Evolutionary conservation across 2,329 filamentous ascomycete species (phyloP), one percentile per base, ranked within the genome.

Genomic region (Claviceps quebecensis): DNA sequence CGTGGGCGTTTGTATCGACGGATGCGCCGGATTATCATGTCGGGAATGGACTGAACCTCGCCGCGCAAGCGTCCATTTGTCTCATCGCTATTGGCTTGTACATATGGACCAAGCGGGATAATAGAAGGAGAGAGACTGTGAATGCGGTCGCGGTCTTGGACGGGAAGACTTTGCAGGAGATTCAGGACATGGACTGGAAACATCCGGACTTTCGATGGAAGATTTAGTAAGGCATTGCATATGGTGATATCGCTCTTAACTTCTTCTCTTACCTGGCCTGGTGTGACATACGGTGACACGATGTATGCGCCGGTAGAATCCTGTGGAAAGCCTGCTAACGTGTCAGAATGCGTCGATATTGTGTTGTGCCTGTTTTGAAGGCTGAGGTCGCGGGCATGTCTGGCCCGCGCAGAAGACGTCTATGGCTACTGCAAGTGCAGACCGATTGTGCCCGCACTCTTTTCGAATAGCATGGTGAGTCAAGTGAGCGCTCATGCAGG

Each of bases 21-120:
- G 83, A 87, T 58, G 75, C 58, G 0, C 84, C 84, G 0, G 66
- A 84, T 53, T 88, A 79, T 58, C 77, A 69, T 26, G 85, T 86
- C 44, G 84, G 84, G 0, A 87, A 87, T 60, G 83, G 83, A 0
- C 61, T 87, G 17, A 87, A 87, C 60, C 59, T 86, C 44, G 84
- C 77, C 0, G 80, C 78, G 0, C 71, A 72, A n/a, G 71, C 70
- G n/a, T 67, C 68, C 1, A 78, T 78, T 1, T 61, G 86, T 13
- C 50, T 86, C 1, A 51, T 74, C 3, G 69, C 71, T 5, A 70
- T 73, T 0, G 48, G 59, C 0, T 61, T 83, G 38, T 67, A 78
- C 55, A 56, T 74, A 1, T 87, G 79, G 77, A 84, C 86, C 73
- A 70, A 69, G 49, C 65, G 62, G 61, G 78, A 84, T 57, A 87